Evolutionary conservation across 495 filamentous ascomycete species (phyloP).

Genomic region (Penicillium psychrofluorescens): DNA sequence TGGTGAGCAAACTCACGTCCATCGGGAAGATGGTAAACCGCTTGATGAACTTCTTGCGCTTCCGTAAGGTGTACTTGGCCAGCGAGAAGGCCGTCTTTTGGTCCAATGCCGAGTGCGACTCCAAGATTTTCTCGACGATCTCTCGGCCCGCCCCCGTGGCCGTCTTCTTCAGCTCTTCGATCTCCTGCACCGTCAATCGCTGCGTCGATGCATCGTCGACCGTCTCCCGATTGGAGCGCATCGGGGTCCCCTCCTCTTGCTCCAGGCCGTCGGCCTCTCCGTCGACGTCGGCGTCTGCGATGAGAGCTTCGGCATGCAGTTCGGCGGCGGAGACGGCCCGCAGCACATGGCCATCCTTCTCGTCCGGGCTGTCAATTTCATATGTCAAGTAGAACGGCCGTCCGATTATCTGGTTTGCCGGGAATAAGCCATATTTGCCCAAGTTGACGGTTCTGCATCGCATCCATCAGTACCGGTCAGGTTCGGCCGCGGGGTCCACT

Average conservation of each 20-base stretch:
- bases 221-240: constrained; percentile 71
- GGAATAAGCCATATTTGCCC: constrained; percentile 85
- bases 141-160: constrained; percentile 75
- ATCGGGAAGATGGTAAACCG: constrained; percentile 78
- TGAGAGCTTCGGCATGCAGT: constrained; percentile 64
- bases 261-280: constrained; percentile 44
- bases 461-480: neutral
- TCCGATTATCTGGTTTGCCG: constrained; percentile 75
- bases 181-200: constrained; percentile 75
- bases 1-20: constrained; percentile 64
- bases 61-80: constrained; percentile 90
- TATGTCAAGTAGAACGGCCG: constrained; percentile 87
- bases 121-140: constrained; percentile 76
- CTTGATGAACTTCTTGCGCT: constrained; percentile 86
- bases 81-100: constrained; percentile 92
- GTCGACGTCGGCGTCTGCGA: constrained; percentile 48
- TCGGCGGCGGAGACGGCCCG: constrained; percentile 77
- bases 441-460: constrained; percentile 29
- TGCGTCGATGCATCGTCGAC: constrained; percentile 78
- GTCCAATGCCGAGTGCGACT: constrained; percentile 76
- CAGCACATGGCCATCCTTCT: constrained; percentile 52
- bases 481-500: constrained; percentile 20
- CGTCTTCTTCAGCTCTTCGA: constrained; percentile 81
- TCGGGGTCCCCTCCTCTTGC: constrained; percentile 51
- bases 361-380: constrained; percentile 67